Evolutionary conservation across 768 basidiomycete genomes (phyloP), one percentile per base, ranked within the genome.

Genomic region (Chalciporus piperatus): DNA sequence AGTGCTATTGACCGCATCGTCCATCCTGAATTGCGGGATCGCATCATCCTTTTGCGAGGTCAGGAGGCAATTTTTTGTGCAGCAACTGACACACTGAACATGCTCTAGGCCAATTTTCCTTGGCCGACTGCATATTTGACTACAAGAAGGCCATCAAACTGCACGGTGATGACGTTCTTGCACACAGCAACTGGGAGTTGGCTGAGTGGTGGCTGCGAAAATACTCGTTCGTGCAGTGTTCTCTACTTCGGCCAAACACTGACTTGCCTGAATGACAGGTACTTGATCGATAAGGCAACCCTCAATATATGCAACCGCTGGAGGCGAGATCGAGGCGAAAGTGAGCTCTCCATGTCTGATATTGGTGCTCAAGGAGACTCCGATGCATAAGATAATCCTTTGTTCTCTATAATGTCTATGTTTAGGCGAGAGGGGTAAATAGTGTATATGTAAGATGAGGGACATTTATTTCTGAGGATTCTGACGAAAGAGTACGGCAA

Each of bases 161-260:
- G 40, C 93, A 97, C 52, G 92, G 92, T 12, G 90, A 96, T 58
- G 94, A 98, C 61, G 88, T 93, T 19, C 76, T 97, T n/a, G 84
- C 85, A 4, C 91, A 96, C 59, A 74, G 72, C 39, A 94, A 91
- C 61, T 97, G 94, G 92, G 95, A 98, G 70, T 76, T 97, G 37
- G 76, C 79, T 14, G 92, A 94, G 62, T 74, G 76, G 47, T 97
- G 92, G 83, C 74, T 97, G 41, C 78, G 82, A 50, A 82, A 88
- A 70, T 95, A 89, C 58, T 84, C 84, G 93, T 92, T 44, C 45
- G 57, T 17, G 25, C 23, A 17, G 35, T 19, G 4, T 20, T 32
- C 23, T 37, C 22, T 37, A 13, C 11, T 12, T 45, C 13, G 14
- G 11, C 3, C 2, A 3, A 20, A 28, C 25, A 22, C 39, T 54